Evolutionary conservation across 257 asterid species (phyloP), one percentile per base, ranked within the genome.

Genomic region (Plantago major): DNA sequence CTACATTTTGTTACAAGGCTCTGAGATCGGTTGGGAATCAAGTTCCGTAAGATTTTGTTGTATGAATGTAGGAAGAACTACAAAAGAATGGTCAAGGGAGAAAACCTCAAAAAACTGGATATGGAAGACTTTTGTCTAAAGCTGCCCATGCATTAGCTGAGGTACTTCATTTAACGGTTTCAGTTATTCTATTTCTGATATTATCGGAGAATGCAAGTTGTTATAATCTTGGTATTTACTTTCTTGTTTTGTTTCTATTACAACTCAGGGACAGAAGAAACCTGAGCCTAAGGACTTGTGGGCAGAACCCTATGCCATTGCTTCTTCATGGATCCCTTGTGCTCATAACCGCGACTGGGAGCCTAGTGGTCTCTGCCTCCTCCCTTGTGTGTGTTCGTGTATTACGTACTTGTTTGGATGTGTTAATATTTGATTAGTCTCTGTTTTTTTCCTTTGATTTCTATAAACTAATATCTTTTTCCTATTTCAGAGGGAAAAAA

Each of bases 111-210:
- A 93, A 83, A 78, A 85, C 97, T 46, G 73, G 67, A 37, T 87
- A 84, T 62, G 95, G 90, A 44, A 86, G 92, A 75, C 86, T 93
- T 68, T 67, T 93, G 81, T 76, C 92, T 19, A 89, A 83, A 81
- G 99, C 97, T 70, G 83, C 95, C 56, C 97, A 93, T 81, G 95
- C 95, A 55, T 75, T 89, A 71, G 96, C 97, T 65, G 97, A 89
- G 96, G 97, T 89, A 71, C 53, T 73, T 63, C 52, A 16, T 54
- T 51, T 44, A 28, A 42, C 17, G 38, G 54, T 60, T 33, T 51
- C 37, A 38, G 37, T 55, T 56, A 65, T 44, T 44, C 57, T 56
- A 28, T 40, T 53, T 72, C 14, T 50, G 55, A 54, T 60, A 60
- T 59, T 26, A 38, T 55, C 16, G 61, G 44, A 38, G 19, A 46